Evolutionary conservation across 352 stramenopile genomes (phyloP).

Genomic region (Pythium dissimile): DNA sequence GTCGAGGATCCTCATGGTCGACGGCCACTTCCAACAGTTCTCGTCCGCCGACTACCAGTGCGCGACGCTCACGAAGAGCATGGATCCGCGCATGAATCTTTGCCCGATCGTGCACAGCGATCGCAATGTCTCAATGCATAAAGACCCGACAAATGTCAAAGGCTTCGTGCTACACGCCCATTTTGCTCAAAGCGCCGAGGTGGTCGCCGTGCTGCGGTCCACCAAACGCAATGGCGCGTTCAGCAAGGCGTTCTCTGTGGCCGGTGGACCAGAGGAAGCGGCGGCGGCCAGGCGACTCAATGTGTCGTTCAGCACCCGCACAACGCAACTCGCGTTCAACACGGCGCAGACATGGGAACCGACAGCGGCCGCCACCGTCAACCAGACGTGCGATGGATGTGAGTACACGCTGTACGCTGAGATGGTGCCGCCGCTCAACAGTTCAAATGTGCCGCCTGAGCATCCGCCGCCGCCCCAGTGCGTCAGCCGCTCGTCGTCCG

Average conservation of each 20-base stretch:
- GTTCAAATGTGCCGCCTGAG: background rate
- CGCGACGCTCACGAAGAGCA: conserved; percentile 19
- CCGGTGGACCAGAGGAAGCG: background rate
- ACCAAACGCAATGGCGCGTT: conserved; percentile 22
- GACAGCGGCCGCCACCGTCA: background rate
- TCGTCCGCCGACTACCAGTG: conserved; percentile 35
- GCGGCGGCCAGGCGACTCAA: conserved; percentile 1
- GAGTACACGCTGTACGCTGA: conserved; percentile 30
- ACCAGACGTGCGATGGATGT: conserved; percentile 18
- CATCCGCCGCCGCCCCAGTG: conserved; percentile 23
- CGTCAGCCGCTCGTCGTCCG: conserved; percentile 2
- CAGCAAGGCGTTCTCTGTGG: conserved; percentile 20
- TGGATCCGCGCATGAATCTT: conserved; percentile 19
- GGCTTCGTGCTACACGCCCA: conserved; percentile 29
- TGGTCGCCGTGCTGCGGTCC: conserved; percentile 27
- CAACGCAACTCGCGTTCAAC: conserved; percentile 20
- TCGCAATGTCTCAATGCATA: conserved; percentile 13
- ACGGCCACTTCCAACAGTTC: conserved; percentile 14
- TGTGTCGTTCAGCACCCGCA: conserved; percentile 11
- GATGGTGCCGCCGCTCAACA: conserved; percentile 11
- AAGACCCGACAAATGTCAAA: conserved; percentile 21
- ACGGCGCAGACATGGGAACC: conserved; percentile 17
- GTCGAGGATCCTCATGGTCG: conserved; percentile 19
- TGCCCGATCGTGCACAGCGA: conserved; percentile 24
- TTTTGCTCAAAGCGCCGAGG: conserved; percentile 7